Conservation (phyloP, 139 green algal genomes). For the Chlamydomonas sp. region DNA sequence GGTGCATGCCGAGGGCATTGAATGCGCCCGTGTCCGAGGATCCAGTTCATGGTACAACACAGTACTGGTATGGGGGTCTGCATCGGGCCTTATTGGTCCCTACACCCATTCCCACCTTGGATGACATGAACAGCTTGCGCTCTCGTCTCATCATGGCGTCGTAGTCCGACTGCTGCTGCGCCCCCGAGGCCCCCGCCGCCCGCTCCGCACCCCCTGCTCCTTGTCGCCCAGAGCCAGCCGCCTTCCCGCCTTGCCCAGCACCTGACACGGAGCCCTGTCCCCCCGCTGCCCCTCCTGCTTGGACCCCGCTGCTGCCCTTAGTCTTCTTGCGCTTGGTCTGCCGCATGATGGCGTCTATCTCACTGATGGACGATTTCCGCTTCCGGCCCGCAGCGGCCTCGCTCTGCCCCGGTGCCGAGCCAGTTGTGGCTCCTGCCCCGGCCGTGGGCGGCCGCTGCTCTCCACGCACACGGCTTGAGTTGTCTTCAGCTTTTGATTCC, state of each 20-base stretch:
- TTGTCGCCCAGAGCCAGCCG: too few relatives aligned
- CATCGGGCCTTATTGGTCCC: not conserved
- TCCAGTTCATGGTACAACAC: too few relatives aligned
- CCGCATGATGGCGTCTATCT: constrained; percentile 34
- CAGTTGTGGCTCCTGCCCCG: not conserved
- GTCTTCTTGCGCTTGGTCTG: not conserved
- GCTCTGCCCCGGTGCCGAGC: not conserved
- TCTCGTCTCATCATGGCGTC: constrained; percentile 34
- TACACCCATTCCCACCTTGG: constrained; percentile 47
- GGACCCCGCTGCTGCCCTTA: not conserved
- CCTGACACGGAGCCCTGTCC: not conserved
- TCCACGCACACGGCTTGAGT: too few relatives aligned
- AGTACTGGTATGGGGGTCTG: too few relatives aligned
- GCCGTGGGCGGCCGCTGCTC: not conserved
- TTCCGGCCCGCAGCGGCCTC: not conserved
- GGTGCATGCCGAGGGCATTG: too few relatives aligned
- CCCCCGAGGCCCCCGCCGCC: not conserved
- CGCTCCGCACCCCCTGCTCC: not conserved
- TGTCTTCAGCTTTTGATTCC: too few relatives aligned
- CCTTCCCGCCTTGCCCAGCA: not conserved
- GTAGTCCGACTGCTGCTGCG: not conserved
- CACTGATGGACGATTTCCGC: not conserved
- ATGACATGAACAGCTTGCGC: constrained; percentile 73
- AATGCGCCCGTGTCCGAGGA: too few relatives aligned
- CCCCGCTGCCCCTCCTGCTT: constrained; percentile 2